Conservation (phyloP, 2,329 filamentous ascomycete species). For the Alternaria dauci region DNA sequence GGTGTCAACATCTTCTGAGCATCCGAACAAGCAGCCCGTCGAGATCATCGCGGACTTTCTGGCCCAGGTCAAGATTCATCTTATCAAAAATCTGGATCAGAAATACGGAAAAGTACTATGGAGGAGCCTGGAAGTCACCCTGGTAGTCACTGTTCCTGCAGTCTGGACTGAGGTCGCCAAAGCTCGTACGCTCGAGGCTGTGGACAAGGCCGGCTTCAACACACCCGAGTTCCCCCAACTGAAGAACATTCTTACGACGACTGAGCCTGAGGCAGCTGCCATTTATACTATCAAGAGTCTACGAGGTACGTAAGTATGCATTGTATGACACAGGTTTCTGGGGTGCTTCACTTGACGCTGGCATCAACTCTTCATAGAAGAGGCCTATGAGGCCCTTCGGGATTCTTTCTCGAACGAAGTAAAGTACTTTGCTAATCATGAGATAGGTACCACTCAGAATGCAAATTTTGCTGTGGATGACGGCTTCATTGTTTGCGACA, state of each 20-base stretch:
- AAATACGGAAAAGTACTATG: constrained; percentile 33
- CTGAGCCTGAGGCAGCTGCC: constrained; percentile 42
- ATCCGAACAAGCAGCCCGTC: no score
- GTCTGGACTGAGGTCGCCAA: constrained; percentile 40
- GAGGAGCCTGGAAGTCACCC: constrained; percentile 24
- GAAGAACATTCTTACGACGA: constrained; percentile 3
- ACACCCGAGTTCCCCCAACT: constrained; percentile 10
- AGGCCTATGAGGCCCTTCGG: no score
- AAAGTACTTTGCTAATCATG: no score
- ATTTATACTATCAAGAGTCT: constrained; percentile 34
- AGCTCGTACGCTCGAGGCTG: constrained; percentile 25
- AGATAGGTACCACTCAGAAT: no score
- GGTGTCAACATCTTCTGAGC: no score
- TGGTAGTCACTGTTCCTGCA: constrained; percentile 38
- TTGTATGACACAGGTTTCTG: no score
- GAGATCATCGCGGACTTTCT: constrained; percentile 43
- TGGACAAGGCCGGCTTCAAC: constrained; percentile 35
- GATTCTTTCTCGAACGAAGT: no score
- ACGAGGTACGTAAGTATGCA: no score
- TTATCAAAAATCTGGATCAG: constrained; percentile 31
- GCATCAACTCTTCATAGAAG: no score
- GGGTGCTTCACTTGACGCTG: no score
- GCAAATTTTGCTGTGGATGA: no score
- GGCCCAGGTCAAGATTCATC: constrained; percentile 24
- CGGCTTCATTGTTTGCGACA: constrained; percentile 42